Percentiles rank a stretch among this genome's conserved stretches.
phyloP scores from a whole-genome alignment of 805 yeast species.

The Ogataea ramenticola region DNA sequence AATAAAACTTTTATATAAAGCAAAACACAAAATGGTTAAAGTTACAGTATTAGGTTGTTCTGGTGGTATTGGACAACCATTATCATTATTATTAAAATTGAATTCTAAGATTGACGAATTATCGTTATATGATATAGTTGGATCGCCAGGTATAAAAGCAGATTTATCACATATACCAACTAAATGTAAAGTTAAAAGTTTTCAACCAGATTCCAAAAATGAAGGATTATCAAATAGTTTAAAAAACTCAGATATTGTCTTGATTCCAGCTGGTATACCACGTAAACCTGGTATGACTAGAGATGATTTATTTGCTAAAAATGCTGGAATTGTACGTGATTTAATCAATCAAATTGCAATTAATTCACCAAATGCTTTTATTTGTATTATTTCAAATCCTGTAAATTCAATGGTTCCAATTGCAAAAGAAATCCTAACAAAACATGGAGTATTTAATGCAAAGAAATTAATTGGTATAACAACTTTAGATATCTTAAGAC shows the following conservation, averaged over 20 bases:
- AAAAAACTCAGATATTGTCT: constrained; percentile 38
- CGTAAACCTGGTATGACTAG: constrained; percentile 63
- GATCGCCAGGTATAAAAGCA: constrained; percentile 81
- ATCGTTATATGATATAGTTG: constrained; percentile 79
- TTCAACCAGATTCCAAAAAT: constrained; percentile 13
- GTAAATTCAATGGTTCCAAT: constrained; percentile 57
- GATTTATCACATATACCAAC: constrained; percentile 70
- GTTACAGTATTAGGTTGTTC: constrained; percentile 87
- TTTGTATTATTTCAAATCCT: constrained; percentile 52
- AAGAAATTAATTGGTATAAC: constrained; percentile 50
- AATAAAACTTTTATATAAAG: too few relatives aligned
- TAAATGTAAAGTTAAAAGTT: constrained; percentile 16
- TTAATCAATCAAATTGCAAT: constrained; percentile 46
- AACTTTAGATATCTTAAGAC: constrained; percentile 51
- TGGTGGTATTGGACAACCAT: constrained; percentile 93
- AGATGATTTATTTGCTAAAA: constrained; percentile 53
- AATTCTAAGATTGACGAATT: constrained; percentile 55
- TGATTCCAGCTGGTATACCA: constrained; percentile 58
- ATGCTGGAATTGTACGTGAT: constrained; percentile 45
- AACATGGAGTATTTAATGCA: constrained; percentile 44
- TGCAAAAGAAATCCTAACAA: constrained; percentile 50
- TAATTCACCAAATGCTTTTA: constrained; percentile 42
- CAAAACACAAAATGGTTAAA: constrained; percentile 40
- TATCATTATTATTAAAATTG: constrained; percentile 72
- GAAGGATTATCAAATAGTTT: constrained; percentile 34